Base-by-base conservation (phyloP, 495 filamentous ascomycete species). In the Hypoxylon lienhwacheense region DNA sequence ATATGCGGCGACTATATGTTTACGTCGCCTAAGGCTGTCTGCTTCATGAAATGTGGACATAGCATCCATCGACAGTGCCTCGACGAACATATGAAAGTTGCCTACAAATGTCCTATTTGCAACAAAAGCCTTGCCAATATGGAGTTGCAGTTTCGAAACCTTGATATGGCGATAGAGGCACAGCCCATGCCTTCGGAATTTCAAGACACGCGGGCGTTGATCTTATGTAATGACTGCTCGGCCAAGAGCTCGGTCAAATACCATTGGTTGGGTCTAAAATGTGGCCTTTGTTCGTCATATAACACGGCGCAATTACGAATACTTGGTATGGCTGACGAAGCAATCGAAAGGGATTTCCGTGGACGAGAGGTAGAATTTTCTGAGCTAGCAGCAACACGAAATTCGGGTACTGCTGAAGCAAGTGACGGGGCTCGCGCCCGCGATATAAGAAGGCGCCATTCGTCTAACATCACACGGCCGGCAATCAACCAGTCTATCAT, bases 1-100 rank as follows among this genome's bases (percentile, higher is more conserved):
- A 97, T 99, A 53, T 99, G 93, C 66, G 89, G 89, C 17, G 90
- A 96, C 41, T 96, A 96, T 66, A 89, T 99, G 83, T 97, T 97
- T 68, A 90, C 85, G n/a, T 97, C 93, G 14, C 84, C 88, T 0
- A 80, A 84, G 49, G 81, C 85, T 1, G 90, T 99, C 6, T 90
- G 96, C 26, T 95, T 95, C 65, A 91, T 99, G 86, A 81, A 83
- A 33, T 99, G 93, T 70, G 95, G 95, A 6, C 93, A 99, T 69
- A 93, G 90, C 68, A 93, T 99, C 58, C 93, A 99, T 67, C 80
- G 84, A 50, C 80, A 80, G 53, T 99, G 93, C 71, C 89, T 93
- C 64, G 80, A 85, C 24, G 81, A 90, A 57, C 86, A 95, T 64
- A 90, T 90, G 74, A 85, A 88, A 58, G 81, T 78, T 4, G 93